These are phyloP conservation scores for Podila verticillata DNA, from an alignment of 192 early-diverging fungal genomes.

Conservation along the genomic window DNA sequence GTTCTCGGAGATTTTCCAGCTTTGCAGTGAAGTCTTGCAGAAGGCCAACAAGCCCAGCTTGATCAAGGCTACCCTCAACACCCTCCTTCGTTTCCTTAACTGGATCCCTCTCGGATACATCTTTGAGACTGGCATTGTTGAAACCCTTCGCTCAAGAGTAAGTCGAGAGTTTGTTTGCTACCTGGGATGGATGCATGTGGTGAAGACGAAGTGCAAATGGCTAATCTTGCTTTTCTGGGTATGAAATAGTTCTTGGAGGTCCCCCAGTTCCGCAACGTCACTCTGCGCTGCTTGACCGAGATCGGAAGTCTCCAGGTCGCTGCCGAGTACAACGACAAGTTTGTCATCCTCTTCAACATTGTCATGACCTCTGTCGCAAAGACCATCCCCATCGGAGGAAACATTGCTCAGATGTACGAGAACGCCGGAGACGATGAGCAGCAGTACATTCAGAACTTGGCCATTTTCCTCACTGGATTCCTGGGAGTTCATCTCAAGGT, in stretches of 20 bases:
- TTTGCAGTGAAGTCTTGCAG: conserved; percentile 94
- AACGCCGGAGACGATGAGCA: conserved; percentile 88
- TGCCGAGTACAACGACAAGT: conserved; percentile 85
- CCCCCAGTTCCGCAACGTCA: conserved; percentile 89
- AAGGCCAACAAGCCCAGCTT: conserved; percentile 90
- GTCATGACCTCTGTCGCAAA: conserved; percentile 75
- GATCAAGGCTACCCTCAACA: conserved; percentile 92
- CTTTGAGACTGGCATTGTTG: conserved; percentile 94
- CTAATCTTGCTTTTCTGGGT: not conserved
- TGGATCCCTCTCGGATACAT: conserved; percentile 99
- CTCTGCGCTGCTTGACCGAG: conserved; percentile 97
- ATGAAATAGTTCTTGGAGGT: conserved; percentile 81
- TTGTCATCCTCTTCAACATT: conserved; percentile 87
- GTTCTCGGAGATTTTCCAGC: conserved; percentile 94
- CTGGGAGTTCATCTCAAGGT: conserved; percentile 87
- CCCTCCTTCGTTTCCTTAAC: conserved; percentile 93
- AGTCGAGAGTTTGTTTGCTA: not conserved
- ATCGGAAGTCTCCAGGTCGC: conserved; percentile 89
- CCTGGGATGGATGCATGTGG: not conserved
- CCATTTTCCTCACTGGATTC: conserved; percentile 91
- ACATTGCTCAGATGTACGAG: conserved; percentile 86
- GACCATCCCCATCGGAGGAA: conserved; percentile 73
- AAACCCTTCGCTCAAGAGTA: conserved; percentile 83
- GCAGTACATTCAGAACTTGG: conserved; percentile 96
- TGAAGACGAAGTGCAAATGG: not conserved